Percentiles rank a stretch among this genome's conserved stretches.
Evolutionary conservation across 306 rosid species (phyloP).

Genomic region (Inga leiocalycina): DNA sequence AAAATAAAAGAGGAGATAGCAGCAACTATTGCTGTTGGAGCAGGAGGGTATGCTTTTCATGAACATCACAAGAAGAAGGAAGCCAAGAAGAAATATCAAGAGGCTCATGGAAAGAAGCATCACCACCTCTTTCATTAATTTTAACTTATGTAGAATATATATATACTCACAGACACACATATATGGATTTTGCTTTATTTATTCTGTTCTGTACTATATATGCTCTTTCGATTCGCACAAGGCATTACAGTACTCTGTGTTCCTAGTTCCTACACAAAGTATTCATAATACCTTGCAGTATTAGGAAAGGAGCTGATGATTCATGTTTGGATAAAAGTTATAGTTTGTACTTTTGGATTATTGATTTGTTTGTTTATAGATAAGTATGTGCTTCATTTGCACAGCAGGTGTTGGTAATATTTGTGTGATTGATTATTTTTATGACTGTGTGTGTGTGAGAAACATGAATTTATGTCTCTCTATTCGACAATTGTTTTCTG

Average conservation of each 20-base stretch:
- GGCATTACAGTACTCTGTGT: too few species aligned
- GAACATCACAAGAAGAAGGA: constrained; percentile 71
- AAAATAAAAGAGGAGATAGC: constrained; percentile 76
- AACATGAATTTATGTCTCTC: too few species aligned
- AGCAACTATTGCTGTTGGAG: constrained; percentile 59
- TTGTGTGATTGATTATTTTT: too few species aligned
- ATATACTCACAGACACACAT: not conserved
- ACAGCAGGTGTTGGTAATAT: not conserved
- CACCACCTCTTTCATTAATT: not conserved
- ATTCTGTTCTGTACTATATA: too few species aligned
- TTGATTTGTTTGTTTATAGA: not conserved
- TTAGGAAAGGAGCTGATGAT: not conserved
- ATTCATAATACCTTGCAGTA: not conserved
- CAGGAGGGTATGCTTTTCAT: constrained; percentile 71
- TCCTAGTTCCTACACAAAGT: not conserved
- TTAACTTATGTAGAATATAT: not conserved
- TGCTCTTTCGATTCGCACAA: too few species aligned
- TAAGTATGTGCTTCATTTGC: not conserved
- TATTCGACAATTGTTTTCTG: too few species aligned
- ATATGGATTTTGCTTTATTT: too few species aligned
- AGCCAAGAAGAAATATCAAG: too few species aligned
- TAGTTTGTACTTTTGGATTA: not conserved
- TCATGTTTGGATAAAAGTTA: not conserved
- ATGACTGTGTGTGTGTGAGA: too few species aligned
- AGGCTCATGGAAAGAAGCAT: too few species aligned